phyloP scores from a whole-genome alignment of 768 basidiomycete genomes.

The Mycena indigotica region DNA sequence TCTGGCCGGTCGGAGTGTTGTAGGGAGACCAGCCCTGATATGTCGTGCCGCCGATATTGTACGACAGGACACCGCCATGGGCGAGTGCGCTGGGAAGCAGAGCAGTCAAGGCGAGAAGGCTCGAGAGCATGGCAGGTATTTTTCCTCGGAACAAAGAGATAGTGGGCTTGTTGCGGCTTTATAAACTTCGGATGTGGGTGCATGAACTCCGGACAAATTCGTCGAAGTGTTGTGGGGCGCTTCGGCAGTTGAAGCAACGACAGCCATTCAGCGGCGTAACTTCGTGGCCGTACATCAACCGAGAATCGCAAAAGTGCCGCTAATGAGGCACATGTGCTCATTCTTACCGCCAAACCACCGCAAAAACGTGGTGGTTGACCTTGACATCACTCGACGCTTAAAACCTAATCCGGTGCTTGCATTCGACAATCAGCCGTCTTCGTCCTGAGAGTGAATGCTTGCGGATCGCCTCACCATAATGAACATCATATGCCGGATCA shows the following conservation, averaged over 20 bases:
- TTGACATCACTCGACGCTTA: no score
- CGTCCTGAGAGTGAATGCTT: no score
- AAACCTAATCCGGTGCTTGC: no score
- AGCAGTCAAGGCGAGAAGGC: slow-evolving; percentile 28
- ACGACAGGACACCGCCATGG: slow-evolving; percentile 49
- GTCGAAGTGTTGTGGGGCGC: not conserved
- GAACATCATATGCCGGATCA: no score
- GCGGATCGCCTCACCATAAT: no score
- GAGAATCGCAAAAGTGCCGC: no score
- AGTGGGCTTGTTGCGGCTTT: not conserved
- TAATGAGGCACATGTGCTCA: no score
- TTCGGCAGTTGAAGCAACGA: not conserved
- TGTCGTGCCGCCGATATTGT: slow-evolving; percentile 39
- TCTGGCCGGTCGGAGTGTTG: slow-evolving; percentile 44
- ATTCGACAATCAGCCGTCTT: no score
- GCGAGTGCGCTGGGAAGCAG: slow-evolving; percentile 36
- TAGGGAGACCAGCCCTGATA: slow-evolving; percentile 48
- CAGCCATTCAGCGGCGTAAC: not conserved
- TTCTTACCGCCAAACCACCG: no score
- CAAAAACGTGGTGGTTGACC: no score
- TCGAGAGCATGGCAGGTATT: slow-evolving; percentile 18
- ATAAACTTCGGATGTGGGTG: not conserved
- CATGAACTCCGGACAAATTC: not conserved
- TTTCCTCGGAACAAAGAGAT: not conserved
- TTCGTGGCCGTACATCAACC: not conserved